These are phyloP conservation scores for Kwoniella sp. DNA, from an alignment of 768 basidiomycete genomes.

Conservation along the genomic window DNA sequence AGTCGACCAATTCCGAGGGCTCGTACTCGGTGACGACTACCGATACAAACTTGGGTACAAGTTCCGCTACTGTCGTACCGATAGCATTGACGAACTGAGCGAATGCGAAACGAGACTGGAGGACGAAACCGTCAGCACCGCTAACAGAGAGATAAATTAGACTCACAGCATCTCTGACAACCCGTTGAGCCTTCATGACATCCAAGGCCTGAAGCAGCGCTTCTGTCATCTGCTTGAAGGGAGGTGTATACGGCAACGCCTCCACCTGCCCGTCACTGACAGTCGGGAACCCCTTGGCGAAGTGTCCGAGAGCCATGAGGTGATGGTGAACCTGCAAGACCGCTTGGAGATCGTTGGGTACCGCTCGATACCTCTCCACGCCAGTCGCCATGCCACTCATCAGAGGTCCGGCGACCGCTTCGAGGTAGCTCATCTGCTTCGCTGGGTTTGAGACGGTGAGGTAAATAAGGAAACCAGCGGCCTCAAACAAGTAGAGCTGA, in stretches of 20 bases:
- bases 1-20: slow-evolving; percentile 85
- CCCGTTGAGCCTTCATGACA: slow-evolving; percentile 77
- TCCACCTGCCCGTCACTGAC: slow-evolving; percentile 62
- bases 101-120: slow-evolving; percentile 85
- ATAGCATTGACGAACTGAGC: slow-evolving; percentile 85
- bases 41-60: slow-evolving; percentile 82
- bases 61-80: slow-evolving; percentile 76
- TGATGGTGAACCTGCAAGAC: slow-evolving; percentile 85
- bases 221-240: slow-evolving; percentile 80
- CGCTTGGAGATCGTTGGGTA: slow-evolving; percentile 65
- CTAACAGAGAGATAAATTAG: not conserved
- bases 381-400: slow-evolving; percentile 61
- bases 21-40: slow-evolving; percentile 89
- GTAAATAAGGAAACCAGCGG: slow-evolving; percentile 76
- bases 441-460: slow-evolving; percentile 63
- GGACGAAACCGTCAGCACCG: not conserved
- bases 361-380: slow-evolving; percentile 57
- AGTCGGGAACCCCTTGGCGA: slow-evolving; percentile 95
- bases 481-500: slow-evolving; percentile 92
- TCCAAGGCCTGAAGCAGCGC: slow-evolving; percentile 81
- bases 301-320: slow-evolving; percentile 88
- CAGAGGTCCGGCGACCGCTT: slow-evolving; percentile 76
- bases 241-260: slow-evolving; percentile 59
- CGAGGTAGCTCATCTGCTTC: slow-evolving; percentile 59
- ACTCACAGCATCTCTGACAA: slow-evolving; percentile 86